These are phyloP conservation scores for Rosa persica DNA, from an alignment of 306 rosid genomes.

Conservation along the genomic window DNA sequence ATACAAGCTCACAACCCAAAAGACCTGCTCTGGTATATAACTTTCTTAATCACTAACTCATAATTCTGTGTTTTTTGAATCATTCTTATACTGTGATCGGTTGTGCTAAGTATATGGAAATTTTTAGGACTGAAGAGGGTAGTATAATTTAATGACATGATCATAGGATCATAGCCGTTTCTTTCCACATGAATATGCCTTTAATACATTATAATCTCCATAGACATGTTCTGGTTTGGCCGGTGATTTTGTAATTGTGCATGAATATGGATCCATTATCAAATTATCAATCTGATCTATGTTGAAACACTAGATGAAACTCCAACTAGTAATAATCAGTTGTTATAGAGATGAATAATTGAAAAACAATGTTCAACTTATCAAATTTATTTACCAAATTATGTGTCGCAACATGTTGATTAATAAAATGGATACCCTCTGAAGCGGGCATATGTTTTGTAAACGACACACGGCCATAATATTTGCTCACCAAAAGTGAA, in stretches of 20 bases:
- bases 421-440: not conserved
- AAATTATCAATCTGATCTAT: not conserved
- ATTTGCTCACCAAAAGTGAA: not conserved
- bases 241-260: not conserved
- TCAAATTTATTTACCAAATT: not conserved
- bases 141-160: not conserved
- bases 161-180: not conserved
- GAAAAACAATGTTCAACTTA: not conserved
- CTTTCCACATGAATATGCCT: not conserved
- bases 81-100: not conserved
- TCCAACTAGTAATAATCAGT: not conserved
- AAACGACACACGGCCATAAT: not conserved
- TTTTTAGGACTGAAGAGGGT: not conserved
- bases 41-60: not conserved
- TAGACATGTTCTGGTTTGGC: not conserved
- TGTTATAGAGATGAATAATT: not conserved
- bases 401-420: not conserved
- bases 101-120: not conserved
- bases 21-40: conserved; percentile 74
- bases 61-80: not conserved
- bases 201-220: not conserved
- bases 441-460: not conserved
- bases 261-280: not conserved
- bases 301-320: not conserved
- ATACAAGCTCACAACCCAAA: conserved; percentile 67